phyloP scores from a whole-genome alignment of 1,284 basidiomycete genomes.

The Apiotrichum siamense region DNA sequence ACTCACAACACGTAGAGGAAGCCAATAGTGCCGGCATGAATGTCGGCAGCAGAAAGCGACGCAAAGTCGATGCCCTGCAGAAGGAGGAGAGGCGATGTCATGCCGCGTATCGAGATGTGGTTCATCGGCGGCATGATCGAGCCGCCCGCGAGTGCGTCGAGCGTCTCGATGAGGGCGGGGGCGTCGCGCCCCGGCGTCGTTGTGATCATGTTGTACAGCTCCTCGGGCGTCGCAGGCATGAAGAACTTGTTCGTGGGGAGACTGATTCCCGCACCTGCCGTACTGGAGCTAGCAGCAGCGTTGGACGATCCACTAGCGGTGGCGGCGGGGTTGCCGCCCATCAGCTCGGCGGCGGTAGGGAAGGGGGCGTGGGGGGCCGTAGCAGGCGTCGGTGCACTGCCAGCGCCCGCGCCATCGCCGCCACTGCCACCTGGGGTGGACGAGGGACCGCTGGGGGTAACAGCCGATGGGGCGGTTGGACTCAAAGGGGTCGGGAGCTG shows the following conservation, averaged over 20 bases:
- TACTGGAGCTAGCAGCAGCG: no score
- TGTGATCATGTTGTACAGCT: background rate
- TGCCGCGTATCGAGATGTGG: background rate
- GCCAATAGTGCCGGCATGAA: constrained; percentile 20
- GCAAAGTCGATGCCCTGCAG: constrained; percentile 15
- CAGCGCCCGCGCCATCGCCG: no score
- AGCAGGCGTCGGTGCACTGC: background rate
- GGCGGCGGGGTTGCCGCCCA: background rate
- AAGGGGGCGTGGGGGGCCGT: constrained; percentile 2
- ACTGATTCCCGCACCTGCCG: no score
- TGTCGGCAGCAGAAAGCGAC: constrained; percentile 9
- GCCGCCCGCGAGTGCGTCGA: background rate
- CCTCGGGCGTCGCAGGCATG: background rate
- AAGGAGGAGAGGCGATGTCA: background rate
- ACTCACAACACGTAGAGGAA: constrained; percentile 35
- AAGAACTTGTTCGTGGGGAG: background rate
- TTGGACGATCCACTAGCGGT: background rate
- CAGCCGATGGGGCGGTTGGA: no score
- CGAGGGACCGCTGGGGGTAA: no score
- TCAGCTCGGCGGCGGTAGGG: background rate
- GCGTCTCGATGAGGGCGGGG: background rate
- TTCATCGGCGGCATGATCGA: background rate
- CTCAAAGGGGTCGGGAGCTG: no score
- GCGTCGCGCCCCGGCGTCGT: background rate
- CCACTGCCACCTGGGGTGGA: no score